phyloP scores from a whole-genome alignment of 1,284 basidiomycete genomes.

The Chiua sp. region DNA sequence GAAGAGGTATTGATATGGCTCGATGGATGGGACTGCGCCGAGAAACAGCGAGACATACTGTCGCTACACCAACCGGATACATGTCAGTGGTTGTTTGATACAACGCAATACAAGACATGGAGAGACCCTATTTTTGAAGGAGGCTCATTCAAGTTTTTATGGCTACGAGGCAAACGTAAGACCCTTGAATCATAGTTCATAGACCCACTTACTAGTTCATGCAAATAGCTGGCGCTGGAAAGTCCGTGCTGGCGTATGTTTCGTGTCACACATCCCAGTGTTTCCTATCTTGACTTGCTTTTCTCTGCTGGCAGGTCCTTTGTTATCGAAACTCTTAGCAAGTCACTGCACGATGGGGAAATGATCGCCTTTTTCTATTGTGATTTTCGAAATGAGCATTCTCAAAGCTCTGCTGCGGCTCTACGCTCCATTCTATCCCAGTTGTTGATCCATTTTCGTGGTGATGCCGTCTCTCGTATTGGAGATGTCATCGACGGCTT shows the following conservation, averaged over 20 bases:
- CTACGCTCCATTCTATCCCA: slow-evolving; percentile 8
- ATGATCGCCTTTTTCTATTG: slow-evolving; percentile 8
- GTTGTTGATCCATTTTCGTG: slow-evolving; percentile 1
- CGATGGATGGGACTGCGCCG: not conserved
- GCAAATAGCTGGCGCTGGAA: not conserved
- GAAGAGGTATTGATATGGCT: slow-evolving; percentile 10
- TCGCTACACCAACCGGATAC: slow-evolving; percentile 3
- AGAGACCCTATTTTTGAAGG: not conserved
- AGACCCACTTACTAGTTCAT: too few species aligned
- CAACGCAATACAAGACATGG: slow-evolving; percentile 3
- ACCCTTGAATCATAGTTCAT: too few species aligned
- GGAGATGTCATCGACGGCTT: not conserved
- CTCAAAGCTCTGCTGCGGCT: not conserved
- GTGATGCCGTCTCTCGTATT: not conserved
- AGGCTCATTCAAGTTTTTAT: not conserved
- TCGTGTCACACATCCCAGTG: not conserved
- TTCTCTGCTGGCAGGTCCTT: not conserved
- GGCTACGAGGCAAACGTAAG: slow-evolving; percentile 10
- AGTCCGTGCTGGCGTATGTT: not conserved
- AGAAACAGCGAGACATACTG: slow-evolving; percentile 3
- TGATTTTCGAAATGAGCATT: not conserved
- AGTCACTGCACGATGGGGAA: not conserved
- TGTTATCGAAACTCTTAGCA: not conserved
- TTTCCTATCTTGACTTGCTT: too few species aligned
- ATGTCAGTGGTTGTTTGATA: slow-evolving; percentile 7